phyloP scores from a whole-genome alignment of 148 eudicot genomes.

The Chenopodium formosanum region DNA sequence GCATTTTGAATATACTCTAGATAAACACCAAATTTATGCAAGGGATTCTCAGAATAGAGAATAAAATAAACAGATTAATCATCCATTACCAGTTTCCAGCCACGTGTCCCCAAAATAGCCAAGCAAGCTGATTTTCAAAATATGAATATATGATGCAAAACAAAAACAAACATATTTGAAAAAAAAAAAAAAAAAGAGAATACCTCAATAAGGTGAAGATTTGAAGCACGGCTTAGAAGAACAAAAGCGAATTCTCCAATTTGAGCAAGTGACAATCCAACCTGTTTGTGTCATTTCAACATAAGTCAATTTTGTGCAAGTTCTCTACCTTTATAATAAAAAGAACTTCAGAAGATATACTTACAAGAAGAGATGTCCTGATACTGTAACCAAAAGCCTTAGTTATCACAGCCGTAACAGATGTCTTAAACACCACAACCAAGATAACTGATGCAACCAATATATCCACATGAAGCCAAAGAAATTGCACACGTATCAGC shows the following conservation, averaged over 20 bases:
- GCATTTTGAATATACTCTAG: too few species aligned
- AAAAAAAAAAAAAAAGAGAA: background rate
- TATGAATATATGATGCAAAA: background rate
- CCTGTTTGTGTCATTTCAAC: constrained; percentile 42
- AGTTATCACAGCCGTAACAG: constrained; percentile 66
- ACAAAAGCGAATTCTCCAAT: constrained; percentile 99
- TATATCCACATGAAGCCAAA: constrained; percentile 96
- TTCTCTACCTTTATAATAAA: constrained; percentile 10
- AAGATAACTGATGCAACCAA: constrained; percentile 90
- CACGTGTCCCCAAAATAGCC: background rate
- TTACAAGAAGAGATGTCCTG: constrained; percentile 82
- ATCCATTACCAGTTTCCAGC: background rate
- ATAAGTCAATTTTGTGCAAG: constrained; percentile 22
- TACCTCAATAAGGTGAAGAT: constrained; percentile 90
- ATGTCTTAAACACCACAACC: constrained; percentile 85
- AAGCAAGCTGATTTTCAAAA: background rate
- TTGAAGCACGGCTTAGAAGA: constrained; percentile 90
- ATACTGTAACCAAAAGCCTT: constrained; percentile 81
- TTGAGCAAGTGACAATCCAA: constrained; percentile 93
- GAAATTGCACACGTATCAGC: constrained; percentile 94
- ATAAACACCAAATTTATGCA: background rate
- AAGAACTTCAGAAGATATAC: constrained; percentile 32
- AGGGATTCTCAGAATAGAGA: background rate
- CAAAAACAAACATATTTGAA: background rate
- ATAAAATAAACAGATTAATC: background rate